Base-by-base conservation (phyloP, 148 eudicot species). In the Euryodendron excelsum region DNA sequence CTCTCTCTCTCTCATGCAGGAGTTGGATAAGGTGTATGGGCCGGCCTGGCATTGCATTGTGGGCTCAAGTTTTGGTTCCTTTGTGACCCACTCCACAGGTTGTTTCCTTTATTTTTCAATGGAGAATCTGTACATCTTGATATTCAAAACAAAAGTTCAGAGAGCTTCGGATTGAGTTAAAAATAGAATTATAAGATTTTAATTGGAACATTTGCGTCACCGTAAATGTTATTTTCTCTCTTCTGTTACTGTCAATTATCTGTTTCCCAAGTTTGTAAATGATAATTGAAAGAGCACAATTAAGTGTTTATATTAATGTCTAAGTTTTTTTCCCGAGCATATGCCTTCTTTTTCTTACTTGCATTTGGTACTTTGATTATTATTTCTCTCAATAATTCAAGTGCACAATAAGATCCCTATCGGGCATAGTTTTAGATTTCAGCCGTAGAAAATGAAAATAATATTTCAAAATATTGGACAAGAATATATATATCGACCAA, bases 41-140 rank as follows among this genome's bases (percentile, higher is more conserved):
- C 94, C 96, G 77, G 93, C 96, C 50, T 92, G 96, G 96, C 94
- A 91, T 74, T 91, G 96, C 80, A 91, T 94, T 0, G 93, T 91
- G 88, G 98, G 98, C 82, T 90, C 96, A 74, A 94, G 94, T 59
- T 94, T 94, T 59, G 96, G 98, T 17, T 94, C 98, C 4, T 94
- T 88, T 80, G 98, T 94, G 48, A 94, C 98, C 65, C 98, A 94
- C 64, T 84, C 96, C 23, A 90, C 96, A 10, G 94, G 98, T 14
- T 84, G 93, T 60, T 94, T 94, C 78, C 88, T 92, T 31, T 94
- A 94, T 84, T 94, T 94, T 55, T 92, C 98, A 1, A 84, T 94
- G 89, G 96, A 94, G 61, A 92, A 92, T 59, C 76, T 92, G 21
- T 85, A 87, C 84, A 81, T 94, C 79, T 82, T 94, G 74, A 65